Base-by-base conservation (phyloP, 2,329 filamentous ascomycete species). In the Cercospora sesami region DNA sequence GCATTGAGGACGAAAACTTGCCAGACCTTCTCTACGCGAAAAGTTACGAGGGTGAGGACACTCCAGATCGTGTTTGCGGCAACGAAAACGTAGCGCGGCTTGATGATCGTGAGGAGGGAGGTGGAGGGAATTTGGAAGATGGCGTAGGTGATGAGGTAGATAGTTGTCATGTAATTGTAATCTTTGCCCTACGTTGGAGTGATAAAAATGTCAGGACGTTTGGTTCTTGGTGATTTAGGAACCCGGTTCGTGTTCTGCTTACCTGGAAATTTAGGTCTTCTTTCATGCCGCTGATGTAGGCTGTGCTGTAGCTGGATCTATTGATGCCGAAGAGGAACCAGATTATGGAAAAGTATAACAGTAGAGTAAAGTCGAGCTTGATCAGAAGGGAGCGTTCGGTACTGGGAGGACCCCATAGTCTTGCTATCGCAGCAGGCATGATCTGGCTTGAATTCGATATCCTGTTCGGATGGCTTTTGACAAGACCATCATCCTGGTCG, bases 271-370 rank as follows among this genome's bases (percentile, higher is more conserved):
- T 69, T 5, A 86, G 77, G 58, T 85, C 83, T 68, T 86, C 83
- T 69, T 83, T 83, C 83, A 85, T 85, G 30, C 84, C 84, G 21
- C 81, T 83, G 8, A 86, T 83, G 74, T 86, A 86, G 59, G 84
- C 84, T 0, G 79, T 81, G 33, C 73, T 79, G 68, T 83, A 83
- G 69, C 79, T 81, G 30, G 81, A 78, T 10, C 81, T 77, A 5
- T 81, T 82, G 60, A 83, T 77, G 30, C 82, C 82, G 65, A 83
- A 83, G 3, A 83, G 74, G 61, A 83, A 83, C 82, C 81, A 83
- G n/a, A 83, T 80, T 12, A 83, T 72, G 0, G 81, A 82, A 69
- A 83, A 83, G 68, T 83, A 83, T 16, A 70, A 21, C 4, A 72
- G 42, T 12, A 72, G 53, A 5, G 68, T 71, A 33, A 69, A 67